Evolutionary conservation across 1,284 basidiomycete species (phyloP).

Genomic region (Sanghuangporus sanghuang): DNA sequence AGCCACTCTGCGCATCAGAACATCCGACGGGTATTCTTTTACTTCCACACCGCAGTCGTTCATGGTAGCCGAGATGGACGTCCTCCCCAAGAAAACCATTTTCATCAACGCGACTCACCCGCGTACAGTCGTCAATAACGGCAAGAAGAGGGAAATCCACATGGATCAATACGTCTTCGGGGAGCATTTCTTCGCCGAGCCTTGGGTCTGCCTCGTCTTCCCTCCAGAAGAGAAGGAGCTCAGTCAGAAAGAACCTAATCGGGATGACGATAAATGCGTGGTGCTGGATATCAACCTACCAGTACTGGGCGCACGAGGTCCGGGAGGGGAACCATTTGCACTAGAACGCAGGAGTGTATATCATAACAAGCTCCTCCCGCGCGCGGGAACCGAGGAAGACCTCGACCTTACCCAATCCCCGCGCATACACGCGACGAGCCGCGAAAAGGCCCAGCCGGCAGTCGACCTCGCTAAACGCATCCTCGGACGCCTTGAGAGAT

Average conservation of each 20-base stretch:
- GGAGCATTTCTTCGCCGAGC: not conserved
- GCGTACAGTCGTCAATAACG: not conserved
- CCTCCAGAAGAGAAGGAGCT: not conserved
- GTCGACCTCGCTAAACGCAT: conserved; percentile 10
- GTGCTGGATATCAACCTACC: conserved; percentile 2
- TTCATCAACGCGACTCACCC: conserved; percentile 3
- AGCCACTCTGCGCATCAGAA: conserved; percentile 8
- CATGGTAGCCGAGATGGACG: not conserved
- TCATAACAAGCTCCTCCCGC: conserved; percentile 3
- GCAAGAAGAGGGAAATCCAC: not conserved
- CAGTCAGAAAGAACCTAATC: not conserved
- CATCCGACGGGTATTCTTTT: not conserved
- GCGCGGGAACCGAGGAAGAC: not conserved
- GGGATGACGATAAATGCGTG: not conserved
- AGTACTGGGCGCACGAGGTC: conserved; percentile 9
- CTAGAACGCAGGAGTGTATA: not conserved
- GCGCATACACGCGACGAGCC: not conserved
- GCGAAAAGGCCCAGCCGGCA: not conserved
- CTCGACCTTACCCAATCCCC: not conserved
- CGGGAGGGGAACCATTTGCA: conserved; percentile 5
- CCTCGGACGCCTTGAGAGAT: conserved; percentile 3
- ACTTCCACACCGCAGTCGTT: conserved; percentile 1
- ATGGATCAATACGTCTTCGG: conserved; percentile 1
- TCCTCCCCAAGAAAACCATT: not conserved
- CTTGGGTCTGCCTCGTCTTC: conserved; percentile 13